These are phyloP conservation scores for Aspergillus tanneri DNA, from an alignment of 2,329 filamentous ascomycete species.

Conservation along the genomic window DNA sequence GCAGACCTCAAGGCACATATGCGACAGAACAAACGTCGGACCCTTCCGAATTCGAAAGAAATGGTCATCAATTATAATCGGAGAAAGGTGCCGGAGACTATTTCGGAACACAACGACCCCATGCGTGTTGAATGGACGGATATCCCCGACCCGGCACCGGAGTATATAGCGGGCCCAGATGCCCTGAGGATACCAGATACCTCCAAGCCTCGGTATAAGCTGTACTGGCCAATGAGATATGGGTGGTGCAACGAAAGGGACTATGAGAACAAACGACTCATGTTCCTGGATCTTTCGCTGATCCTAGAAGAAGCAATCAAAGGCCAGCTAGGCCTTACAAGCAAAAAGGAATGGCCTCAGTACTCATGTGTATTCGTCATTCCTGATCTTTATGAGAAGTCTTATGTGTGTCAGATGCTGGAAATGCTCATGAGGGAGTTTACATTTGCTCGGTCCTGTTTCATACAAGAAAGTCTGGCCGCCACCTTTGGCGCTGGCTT, in stretches of 20 bases:
- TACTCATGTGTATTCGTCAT: conserved; percentile 98
- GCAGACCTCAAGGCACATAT: conserved; percentile 86
- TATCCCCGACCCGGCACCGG: conserved; percentile 63
- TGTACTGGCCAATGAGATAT: conserved; percentile 86
- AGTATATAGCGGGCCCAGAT: conserved; percentile 77
- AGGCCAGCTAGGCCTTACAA: conserved; percentile 75
- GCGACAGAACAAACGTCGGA: conserved; percentile 89
- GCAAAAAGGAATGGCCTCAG: conserved; percentile 77
- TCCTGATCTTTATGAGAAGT: conserved; percentile 93
- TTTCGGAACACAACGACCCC: conserved; percentile 92
- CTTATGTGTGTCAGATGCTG: conserved; percentile 80
- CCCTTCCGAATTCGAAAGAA: conserved; percentile 96
- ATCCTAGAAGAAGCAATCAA: conserved; percentile 84
- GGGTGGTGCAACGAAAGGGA: conserved; percentile 90
- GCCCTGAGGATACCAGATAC: conserved; percentile 86
- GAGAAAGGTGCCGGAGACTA: conserved; percentile 76
- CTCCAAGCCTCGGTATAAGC: conserved; percentile 82
- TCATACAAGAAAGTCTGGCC: conserved; percentile 94
- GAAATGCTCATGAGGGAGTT: conserved; percentile 86
- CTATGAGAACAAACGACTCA: conserved; percentile 73
- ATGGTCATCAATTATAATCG: conserved; percentile 93
- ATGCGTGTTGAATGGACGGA: conserved; percentile 96
- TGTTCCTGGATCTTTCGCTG: conserved; percentile 83
- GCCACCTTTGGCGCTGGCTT: conserved; percentile 95
- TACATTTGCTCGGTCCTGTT: conserved; percentile 82